phyloP scores from a whole-genome alignment of 345 rosid species.

The Melaleuca alternifolia region DNA sequence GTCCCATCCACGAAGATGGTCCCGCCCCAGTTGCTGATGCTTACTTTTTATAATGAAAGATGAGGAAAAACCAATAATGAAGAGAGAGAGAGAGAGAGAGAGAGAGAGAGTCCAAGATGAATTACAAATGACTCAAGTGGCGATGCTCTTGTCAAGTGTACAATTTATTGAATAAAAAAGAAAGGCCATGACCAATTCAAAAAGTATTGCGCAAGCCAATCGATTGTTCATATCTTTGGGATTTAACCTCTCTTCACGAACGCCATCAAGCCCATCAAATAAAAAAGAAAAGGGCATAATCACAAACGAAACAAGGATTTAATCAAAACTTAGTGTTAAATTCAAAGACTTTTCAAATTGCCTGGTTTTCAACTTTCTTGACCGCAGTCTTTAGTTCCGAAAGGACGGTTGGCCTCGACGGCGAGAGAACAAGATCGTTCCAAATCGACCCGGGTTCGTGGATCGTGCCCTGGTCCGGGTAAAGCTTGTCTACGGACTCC shows the following conservation, averaged over 20 bases:
- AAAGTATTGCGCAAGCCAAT: not conserved
- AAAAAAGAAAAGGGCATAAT: not conserved
- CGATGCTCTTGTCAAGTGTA: not conserved
- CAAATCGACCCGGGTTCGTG: slow-evolving; percentile 52
- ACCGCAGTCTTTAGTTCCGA: slow-evolving; percentile 32
- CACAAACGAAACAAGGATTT: not conserved
- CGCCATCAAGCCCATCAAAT: too few relatives aligned
- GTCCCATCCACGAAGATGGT: too few relatives aligned
- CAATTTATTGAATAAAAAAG: not conserved
- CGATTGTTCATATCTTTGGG: not conserved
- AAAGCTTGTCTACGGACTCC: slow-evolving; percentile 58
- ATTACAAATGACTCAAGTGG: not conserved
- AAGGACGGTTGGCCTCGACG: slow-evolving; percentile 33
- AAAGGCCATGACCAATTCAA: too few relatives aligned
- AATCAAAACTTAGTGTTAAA: not conserved
- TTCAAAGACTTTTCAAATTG: not conserved
- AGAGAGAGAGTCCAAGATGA: not conserved
- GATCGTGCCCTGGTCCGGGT: slow-evolving; percentile 26
- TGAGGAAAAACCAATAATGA: not conserved
- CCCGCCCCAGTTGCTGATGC: not conserved
- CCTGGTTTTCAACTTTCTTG: slow-evolving; percentile 24
- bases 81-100: not conserved
- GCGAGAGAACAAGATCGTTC: slow-evolving; percentile 40
- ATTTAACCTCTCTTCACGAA: not conserved
- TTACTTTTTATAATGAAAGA: not conserved